Evolutionary conservation across 139 green algal genomes (phyloP).

Genomic region (Ostreobium quekettii): DNA sequence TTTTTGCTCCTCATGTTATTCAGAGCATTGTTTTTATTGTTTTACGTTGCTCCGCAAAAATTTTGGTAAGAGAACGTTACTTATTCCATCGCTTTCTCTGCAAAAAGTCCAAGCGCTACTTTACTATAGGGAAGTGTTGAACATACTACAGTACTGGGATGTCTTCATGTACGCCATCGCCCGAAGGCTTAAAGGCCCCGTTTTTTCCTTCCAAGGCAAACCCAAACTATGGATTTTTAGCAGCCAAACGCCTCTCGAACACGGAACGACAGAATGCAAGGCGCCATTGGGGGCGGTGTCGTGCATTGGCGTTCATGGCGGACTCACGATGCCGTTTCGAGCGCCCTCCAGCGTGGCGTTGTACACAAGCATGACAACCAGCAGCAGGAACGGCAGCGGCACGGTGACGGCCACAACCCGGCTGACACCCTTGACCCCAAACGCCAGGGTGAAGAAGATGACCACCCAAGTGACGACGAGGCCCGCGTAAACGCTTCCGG

Average conservation of each 20-base stretch:
- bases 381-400: constrained; percentile 12
- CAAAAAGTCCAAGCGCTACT: no score
- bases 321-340: constrained; percentile 1
- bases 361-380: constrained; percentile 16
- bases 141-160: no score
- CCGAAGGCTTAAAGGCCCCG: no score
- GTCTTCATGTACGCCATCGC: no score
- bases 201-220: neutral
- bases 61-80: no score
- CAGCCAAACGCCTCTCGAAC: neutral
- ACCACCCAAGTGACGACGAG: constrained; percentile 16
- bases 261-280: neutral
- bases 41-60: no score
- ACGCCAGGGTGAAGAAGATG: constrained; percentile 14
- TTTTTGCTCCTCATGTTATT: no score
- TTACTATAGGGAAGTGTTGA: no score
- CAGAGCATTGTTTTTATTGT: no score
- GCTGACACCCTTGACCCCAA: constrained; percentile 6
- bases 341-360: constrained; percentile 20
- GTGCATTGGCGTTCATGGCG: neutral
- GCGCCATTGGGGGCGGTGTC: neutral
- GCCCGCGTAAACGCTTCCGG: constrained; percentile 9
- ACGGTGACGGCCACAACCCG: constrained; percentile 12
- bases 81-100: no score
- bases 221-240: neutral